Base-by-base conservation (phyloP, 352 stramenopile genomes). In the Elongisporangium undulatum region DNA sequence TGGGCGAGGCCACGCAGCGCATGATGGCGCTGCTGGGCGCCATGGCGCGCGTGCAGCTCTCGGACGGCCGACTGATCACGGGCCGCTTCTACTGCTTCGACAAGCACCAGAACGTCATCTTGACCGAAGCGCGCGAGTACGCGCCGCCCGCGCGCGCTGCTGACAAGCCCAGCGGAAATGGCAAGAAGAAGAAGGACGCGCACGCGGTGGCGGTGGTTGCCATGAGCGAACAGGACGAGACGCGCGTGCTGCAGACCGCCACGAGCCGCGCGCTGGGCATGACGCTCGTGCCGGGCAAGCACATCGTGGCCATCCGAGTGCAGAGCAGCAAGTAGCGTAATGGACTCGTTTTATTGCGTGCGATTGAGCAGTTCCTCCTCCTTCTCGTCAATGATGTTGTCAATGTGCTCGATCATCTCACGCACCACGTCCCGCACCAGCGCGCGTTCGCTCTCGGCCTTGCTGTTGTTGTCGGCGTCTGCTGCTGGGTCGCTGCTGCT, bases 31-130 rank as follows among this genome's bases (percentile, higher is more conserved):
- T 92, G 52, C 65, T 92, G 12, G 79, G 79, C 34, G 61, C 72
- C 8, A 45, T 75, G 7, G 71, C 87, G 53, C 82, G 82, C 50
- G 67, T 92, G 56, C 72, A 85, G 59, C 87, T 92, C 69, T 79
- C 74, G 55, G 82, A 92, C 64, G 79, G 82, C 48, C 79, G 82
- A 68, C 71, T 89, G 39, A 34, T 92, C 45, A 56, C 90, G 12
- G 82, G 82, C 20, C 74, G 59, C 51, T 82, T 92, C 61, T 80
- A 92, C 70, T 90, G 82, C 67, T 85, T 92, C 62, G 82, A 92
- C 78, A 87, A 89, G 67, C 79, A 92, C 66, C 76, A 90, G 69
- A 92, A 92, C 66, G 69, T 92, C 29, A 90, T 92, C 39, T 63
- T 92, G 29, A 89, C 79, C 50, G 82, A 92, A 52, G 77, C 76